phyloP scores from a whole-genome alignment of 2,329 filamentous ascomycete species.

The Trichoderma harzianum region DNA sequence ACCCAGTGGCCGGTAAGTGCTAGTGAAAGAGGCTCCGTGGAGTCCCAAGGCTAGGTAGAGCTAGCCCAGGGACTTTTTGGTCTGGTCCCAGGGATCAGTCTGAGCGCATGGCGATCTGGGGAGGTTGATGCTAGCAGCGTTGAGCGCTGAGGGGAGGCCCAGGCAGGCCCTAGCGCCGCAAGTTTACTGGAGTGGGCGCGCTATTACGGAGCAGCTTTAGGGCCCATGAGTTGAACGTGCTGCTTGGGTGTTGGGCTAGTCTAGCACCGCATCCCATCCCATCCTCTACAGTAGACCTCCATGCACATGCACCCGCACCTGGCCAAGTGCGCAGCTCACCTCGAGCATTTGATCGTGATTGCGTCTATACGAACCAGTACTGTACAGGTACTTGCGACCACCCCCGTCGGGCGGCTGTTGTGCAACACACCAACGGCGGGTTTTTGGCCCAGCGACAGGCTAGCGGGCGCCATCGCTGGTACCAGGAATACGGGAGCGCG shows the following conservation, averaged over 20 bases:
- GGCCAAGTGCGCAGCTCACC: background rate
- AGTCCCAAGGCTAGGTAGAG: background rate
- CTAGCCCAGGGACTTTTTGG: background rate
- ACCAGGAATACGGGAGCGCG: conserved; percentile 2
- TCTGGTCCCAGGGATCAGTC: background rate
- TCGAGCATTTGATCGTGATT: background rate
- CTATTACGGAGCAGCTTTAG: background rate
- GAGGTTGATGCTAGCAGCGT: background rate
- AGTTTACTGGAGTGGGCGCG: background rate
- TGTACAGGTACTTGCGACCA: background rate
- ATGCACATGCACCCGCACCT: background rate
- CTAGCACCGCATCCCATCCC: background rate
- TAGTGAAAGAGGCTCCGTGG: background rate
- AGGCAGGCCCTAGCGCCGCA: background rate
- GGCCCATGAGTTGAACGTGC: background rate
- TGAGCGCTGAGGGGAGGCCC: background rate
- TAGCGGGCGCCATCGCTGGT: conserved; percentile 11
- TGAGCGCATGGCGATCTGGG: conserved; percentile 11
- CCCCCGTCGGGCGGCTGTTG: conserved; percentile 7
- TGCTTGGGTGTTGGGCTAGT: background rate
- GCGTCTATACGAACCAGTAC: background rate
- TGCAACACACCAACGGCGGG: conserved; percentile 16
- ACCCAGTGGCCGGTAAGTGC: conserved; percentile 7
- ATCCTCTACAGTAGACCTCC: background rate
- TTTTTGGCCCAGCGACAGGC: background rate